phyloP scores from a whole-genome alignment of 164 flowering plant genomes.

The Kalanchoe fedtschenkoi region DNA sequence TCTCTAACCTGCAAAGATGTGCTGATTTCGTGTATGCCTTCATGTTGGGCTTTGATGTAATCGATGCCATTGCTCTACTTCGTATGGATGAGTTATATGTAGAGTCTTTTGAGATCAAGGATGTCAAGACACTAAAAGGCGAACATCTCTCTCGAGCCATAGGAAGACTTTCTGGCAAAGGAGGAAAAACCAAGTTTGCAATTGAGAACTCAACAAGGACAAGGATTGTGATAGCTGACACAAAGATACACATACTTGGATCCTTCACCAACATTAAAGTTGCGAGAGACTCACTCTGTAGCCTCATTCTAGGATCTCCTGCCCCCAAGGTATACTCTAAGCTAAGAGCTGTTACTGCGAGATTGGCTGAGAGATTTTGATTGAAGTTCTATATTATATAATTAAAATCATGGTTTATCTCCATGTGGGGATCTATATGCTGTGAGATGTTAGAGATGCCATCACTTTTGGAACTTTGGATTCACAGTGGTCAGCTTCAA shows the following conservation, averaged over 20 bases:
- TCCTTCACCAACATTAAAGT: conserved; percentile 2
- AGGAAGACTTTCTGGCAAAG: background rate
- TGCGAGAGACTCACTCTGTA: background rate
- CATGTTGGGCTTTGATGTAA: background rate
- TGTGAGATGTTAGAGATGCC: background rate
- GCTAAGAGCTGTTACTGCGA: conserved; percentile 4
- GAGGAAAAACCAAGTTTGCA: conserved; percentile 1
- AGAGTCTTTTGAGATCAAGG: conserved; percentile 4
- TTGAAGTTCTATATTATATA: background rate
- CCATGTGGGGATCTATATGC: background rate
- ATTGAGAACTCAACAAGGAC: conserved; percentile 7
- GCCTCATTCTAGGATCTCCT: background rate
- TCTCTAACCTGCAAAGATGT: background rate
- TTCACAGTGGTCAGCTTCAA: no score
- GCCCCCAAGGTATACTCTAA: conserved; percentile 1
- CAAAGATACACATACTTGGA: conserved; percentile 5
- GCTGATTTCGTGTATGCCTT: background rate
- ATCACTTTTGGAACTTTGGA: no score
- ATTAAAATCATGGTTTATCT: background rate
- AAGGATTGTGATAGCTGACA: conserved; percentile 6
- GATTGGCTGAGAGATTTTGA: conserved; percentile 2
- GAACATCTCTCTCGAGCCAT: background rate
- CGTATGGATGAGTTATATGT: conserved; percentile 5
- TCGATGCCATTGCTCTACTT: background rate
- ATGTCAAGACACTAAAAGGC: background rate